Evolutionary conservation across 208 protist genomes (phyloP), one percentile per base, ranked within the genome.

Genomic region (Leishmania mexicana): DNA sequence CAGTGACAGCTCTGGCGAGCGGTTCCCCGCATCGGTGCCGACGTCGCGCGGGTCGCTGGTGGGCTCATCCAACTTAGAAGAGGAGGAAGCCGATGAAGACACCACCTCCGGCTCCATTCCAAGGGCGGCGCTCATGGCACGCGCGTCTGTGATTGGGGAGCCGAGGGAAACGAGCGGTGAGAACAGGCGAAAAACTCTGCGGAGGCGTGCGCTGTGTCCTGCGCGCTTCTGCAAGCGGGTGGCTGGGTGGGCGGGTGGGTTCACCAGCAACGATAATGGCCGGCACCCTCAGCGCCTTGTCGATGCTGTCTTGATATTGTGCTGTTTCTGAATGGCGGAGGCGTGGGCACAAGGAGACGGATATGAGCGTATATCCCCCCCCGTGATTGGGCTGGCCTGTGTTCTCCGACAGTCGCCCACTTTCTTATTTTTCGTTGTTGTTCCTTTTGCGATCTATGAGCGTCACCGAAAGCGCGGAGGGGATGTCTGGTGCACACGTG

Each of bases 31-130:
- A 17, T 51, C 51, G 35, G 51, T 42, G 51, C n/a, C 62, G 35
- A 38, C 76, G 31, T 19, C 42, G 53, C 74, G 78, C n/a, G 78
- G 62, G 78, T 78, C 62, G 47, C 75, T 75, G 40, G 67, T 75
- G 2, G 64, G 73, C 60, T 86, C 74, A 51, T 80, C 77, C n/a
- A 79, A 73, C 64, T 60, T 53, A 75, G 62, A 80, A 2, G 78
- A 86, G 28, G 83, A 86, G n/a, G 83, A 86, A 21, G 76, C 77
- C 4, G 83, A 86, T 51, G 83, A 86, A 70, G 83, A 82, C n/a
- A 80, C 19, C 72, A 78, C 76, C 71, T 79, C 77, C 60, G 72
- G 35, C 71, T 21, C 74, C 51, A 81, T 72, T 49, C 64, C 83
- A 40, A 76, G 70, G 0, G 78, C 53, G n/a, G 77, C 54, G 35